Conservation (phyloP, 2,329 filamentous ascomycete genomes). For the Ceratocystiopsis brevicomis region DNA sequence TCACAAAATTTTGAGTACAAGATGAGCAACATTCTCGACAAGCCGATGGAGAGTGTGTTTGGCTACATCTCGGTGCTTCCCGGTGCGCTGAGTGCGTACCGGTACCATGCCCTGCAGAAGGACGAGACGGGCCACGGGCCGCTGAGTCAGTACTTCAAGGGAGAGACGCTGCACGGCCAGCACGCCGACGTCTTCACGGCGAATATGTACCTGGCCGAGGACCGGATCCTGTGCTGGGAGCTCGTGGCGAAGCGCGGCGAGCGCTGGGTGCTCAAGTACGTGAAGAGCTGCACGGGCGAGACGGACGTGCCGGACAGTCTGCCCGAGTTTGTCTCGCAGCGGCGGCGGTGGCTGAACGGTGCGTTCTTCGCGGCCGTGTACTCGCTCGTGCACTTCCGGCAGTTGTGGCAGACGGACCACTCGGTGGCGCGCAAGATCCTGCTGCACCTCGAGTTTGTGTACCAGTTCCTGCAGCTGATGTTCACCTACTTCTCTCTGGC, state of each 20-base stretch:
- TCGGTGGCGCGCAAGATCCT: conserved; percentile 75
- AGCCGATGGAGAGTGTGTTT: conserved; percentile 90
- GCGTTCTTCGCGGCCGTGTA: conserved; percentile 98
- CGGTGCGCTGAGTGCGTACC: conserved; percentile 95
- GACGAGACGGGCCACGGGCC: conserved; percentile 89
- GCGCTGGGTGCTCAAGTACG: conserved; percentile 94
- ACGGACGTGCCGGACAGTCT: conserved; percentile 95
- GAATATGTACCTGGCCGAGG: conserved; percentile 98
- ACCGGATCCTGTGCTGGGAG: conserved; percentile 97
- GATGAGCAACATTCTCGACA: conserved; percentile 98
- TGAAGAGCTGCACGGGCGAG: conserved; percentile 89
- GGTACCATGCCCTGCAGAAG: conserved; percentile 85
- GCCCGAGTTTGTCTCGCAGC: conserved; percentile 92
- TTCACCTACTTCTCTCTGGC: conserved; percentile 97
- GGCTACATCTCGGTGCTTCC: conserved; percentile 95
- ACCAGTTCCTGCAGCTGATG: conserved; percentile 77
- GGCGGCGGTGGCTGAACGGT: conserved; percentile 91
- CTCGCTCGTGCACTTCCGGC: conserved; percentile 83
- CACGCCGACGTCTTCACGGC: conserved; percentile 94
- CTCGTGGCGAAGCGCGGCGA: conserved; percentile 87
- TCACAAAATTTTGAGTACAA: conserved; percentile 99
- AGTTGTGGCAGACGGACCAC: conserved; percentile 87
- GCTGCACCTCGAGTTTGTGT: conserved; percentile 85
- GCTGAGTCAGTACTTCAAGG: conserved; percentile 89
- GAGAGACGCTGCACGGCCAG: conserved; percentile 85